Evolutionary conservation across 805 yeast species (phyloP).

Genomic region (Lachancea dasiensis): DNA sequence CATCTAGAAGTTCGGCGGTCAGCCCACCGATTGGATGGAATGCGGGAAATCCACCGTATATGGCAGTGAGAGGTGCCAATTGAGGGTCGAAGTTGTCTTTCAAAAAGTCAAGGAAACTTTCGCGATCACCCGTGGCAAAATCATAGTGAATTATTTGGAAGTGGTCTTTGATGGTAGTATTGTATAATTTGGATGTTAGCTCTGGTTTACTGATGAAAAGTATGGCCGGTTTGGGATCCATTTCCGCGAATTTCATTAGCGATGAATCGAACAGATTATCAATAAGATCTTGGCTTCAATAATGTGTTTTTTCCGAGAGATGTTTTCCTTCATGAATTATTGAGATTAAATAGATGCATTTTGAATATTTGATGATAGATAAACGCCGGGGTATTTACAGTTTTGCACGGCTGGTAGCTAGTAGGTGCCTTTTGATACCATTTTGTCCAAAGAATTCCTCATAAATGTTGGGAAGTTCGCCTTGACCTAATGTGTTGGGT

Average conservation of each 20-base stretch:
- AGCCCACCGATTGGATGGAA: conserved; percentile 48
- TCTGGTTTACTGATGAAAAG: conserved; percentile 22
- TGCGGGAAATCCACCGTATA: conserved; percentile 58
- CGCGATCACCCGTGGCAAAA: conserved; percentile 13
- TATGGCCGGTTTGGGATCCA: conserved; percentile 18
- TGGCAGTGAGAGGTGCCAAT: conserved; percentile 34
- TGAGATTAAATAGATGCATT: no score
- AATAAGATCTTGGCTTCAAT: no score
- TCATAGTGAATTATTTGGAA: conserved; percentile 15
- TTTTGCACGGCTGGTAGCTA: conserved; percentile 5
- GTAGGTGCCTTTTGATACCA: conserved; percentile 2
- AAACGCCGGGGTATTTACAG: neutral
- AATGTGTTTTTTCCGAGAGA: no score
- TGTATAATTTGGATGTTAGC: conserved; percentile 11
- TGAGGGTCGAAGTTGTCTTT: conserved; percentile 11
- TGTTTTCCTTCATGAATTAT: no score
- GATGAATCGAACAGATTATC: neutral
- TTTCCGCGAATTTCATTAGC: neutral
- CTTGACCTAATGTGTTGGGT: conserved; percentile 17
- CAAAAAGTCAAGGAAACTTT: conserved; percentile 14
- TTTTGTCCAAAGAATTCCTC: conserved; percentile 20
- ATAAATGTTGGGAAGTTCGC: conserved; percentile 17
- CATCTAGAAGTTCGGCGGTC: conserved; percentile 36
- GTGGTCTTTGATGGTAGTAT: conserved; percentile 10
- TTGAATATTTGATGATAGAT: no score